Evolutionary conservation across 495 filamentous ascomycete species (phyloP), one percentile per base, ranked within the genome.

Genomic region (Xylaria acuta): DNA sequence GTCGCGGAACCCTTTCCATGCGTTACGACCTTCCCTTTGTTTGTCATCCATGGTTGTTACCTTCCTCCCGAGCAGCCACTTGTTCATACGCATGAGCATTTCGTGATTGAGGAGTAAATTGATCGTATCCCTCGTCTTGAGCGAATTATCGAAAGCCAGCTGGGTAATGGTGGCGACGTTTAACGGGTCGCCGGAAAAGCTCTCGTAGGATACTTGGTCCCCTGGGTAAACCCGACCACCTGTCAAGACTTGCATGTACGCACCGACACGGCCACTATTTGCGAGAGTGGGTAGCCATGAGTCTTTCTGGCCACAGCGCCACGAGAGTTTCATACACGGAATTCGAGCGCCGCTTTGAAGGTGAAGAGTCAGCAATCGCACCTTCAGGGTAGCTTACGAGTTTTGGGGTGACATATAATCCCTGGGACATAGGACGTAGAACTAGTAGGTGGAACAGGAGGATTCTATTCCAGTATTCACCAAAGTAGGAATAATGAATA

Each of bases 61-160:
- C 54, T 59, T 67, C 20, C 51, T 53, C 25, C 2, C 5, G 7
- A 67, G 36, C 9, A 47, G n/a, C 34, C 30, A 73, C 40, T 51
- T 51, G 64, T 68, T 68, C 64, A 73, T 34, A 16, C 56, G 64
- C 43, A 73, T 62, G 71, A 63, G 71, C 41, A 56, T 59, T 11
- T 60, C 12, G 53, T 68, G 65, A 34, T 71, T 66, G 53, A 63
- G 34, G 25, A 63, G 53, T 9, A 65, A 43, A 36, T 65, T 68
- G 30, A 67, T 54, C 30, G 64, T 67, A 22, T 72, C 70, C 5
- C 69, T 64, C 11, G 53, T 72, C 70, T 67, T 72, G 32, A 72
- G 43, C 49, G 53, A 72, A n/a, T 59, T 67, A 34, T 72, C 60
- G 22, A 58, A 71, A 25, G 59, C 59, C 20, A 71, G 22, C 47